A percentile compares a stretch with the other conserved stretches of the same genome.
phyloP scores from a whole-genome alignment of 177 flowering plant species.

The Tripterygium wilfordii region DNA sequence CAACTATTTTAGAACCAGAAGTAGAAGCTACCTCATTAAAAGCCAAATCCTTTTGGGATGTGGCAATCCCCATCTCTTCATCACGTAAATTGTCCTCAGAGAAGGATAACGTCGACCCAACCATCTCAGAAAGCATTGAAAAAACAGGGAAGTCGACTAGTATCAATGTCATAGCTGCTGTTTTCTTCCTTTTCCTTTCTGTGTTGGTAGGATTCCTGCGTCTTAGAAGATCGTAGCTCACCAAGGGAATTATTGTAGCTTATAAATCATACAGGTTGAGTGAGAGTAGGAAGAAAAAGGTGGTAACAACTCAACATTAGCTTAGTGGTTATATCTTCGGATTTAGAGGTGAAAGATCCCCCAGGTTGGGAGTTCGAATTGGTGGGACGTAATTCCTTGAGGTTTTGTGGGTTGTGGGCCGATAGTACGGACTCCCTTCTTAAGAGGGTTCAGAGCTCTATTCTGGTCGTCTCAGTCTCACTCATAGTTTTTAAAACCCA shows the following conservation, averaged over 20 bases:
- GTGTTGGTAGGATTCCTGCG: conserved; percentile 39
- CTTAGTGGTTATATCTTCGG: too few species aligned
- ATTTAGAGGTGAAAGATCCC: too few species aligned
- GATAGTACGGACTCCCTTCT: too few species aligned
- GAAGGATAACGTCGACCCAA: conserved; percentile 9
- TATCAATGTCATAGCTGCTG: conserved; percentile 25
- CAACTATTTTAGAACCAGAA: conserved; percentile 61
- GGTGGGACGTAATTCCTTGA: too few species aligned
- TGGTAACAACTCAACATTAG: background rate
- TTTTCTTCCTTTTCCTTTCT: conserved; percentile 39
- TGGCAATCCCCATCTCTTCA: conserved; percentile 16
- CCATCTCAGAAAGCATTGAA: conserved; percentile 6
- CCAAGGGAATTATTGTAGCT: background rate
- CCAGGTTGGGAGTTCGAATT: too few species aligned
- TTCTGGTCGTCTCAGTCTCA: too few species aligned
- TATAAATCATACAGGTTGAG: background rate
- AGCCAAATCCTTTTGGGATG: conserved; percentile 61
- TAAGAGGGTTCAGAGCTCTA: too few species aligned
- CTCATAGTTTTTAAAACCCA: too few species aligned
- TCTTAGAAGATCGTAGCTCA: conserved; percentile 11
- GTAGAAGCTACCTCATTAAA: conserved; percentile 32
- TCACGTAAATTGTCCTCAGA: conserved; percentile 12
- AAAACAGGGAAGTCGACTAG: conserved; percentile 14
- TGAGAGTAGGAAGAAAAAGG: background rate
- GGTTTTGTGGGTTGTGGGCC: too few species aligned